A percentile compares a stretch with the other conserved stretches of the same genome.
phyloP scores from a whole-genome alignment of 1,284 basidiomycete species.

The Marasmius tenuissimus region DNA sequence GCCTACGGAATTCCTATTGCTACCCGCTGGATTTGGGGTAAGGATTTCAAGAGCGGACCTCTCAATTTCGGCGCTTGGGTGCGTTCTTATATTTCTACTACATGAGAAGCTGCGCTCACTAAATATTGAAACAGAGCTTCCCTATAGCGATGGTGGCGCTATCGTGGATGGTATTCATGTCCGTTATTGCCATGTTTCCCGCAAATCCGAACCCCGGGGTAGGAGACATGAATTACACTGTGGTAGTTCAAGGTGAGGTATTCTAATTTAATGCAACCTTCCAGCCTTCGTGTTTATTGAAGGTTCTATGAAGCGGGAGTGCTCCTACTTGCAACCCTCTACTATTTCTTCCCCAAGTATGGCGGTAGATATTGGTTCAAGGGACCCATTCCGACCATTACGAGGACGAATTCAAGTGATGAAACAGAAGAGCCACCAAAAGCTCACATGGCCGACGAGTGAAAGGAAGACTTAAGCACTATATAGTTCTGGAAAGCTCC shows the following conservation, averaged over 20 bases:
- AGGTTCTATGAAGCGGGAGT: constrained; percentile 14
- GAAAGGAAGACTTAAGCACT: background rate
- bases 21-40: constrained; percentile 21
- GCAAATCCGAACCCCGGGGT: constrained; percentile 16
- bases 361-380: constrained; percentile 28
- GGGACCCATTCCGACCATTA: constrained; percentile 19
- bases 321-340: constrained; percentile 20
- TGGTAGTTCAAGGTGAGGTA: constrained; percentile 10
- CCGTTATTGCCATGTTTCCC: constrained; percentile 27
- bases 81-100: constrained; percentile 18
- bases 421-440: background rate
- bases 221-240: constrained; percentile 26
- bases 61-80: constrained; percentile 27
- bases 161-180: constrained; percentile 27
- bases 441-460: too few relatives aligned
- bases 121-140: constrained; percentile 16
- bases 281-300: background rate
- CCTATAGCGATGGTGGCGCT: constrained; percentile 23
- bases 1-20: constrained; percentile 28
- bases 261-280: too few relatives aligned
- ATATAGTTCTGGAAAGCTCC: too few relatives aligned
- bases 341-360: constrained; percentile 30
- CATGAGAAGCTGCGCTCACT: background rate
- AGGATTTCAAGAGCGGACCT: constrained; percentile 26
- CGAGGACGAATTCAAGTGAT: background rate